These are phyloP conservation scores for Tolypocladium ovalisporum DNA, from an alignment of 2,329 filamentous ascomycete genomes.

Conservation along the genomic window DNA sequence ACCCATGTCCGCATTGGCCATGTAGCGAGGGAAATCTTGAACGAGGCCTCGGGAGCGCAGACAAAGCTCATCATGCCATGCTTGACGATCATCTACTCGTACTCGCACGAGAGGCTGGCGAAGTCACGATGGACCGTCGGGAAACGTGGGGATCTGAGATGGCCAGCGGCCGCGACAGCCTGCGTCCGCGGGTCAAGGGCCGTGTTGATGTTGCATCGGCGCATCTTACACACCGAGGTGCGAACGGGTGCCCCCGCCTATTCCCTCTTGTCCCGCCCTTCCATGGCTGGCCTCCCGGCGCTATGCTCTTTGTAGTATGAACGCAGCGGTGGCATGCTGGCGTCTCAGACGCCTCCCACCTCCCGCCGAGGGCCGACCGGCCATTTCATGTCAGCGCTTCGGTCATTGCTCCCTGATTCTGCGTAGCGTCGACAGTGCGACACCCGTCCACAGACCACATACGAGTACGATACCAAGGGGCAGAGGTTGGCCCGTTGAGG, in stretches of 20 bases:
- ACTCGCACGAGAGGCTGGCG: not conserved
- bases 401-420: not conserved
- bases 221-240: not conserved
- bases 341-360: not conserved
- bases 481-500: not conserved
- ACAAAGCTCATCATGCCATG: not conserved
- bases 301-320: not conserved
- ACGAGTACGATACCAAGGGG: not conserved
- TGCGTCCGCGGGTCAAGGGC: not conserved
- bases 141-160: conserved; percentile 1
- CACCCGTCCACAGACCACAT: not conserved
- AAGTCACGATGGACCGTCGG: not conserved
- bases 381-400: not conserved
- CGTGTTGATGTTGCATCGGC: not conserved
- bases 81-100: not conserved
- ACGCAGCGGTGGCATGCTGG: not conserved
- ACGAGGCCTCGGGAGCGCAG: not conserved
- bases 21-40: not conserved
- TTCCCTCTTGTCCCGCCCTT: not conserved
- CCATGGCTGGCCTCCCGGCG: not conserved
- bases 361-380: not conserved
- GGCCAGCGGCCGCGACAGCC: not conserved
- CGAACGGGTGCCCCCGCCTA: not conserved
- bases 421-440: not conserved
- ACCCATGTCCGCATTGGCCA: not conserved